Base-by-base conservation (phyloP, 1,139 yeast species). In the Ogataea hybrid region DNA sequence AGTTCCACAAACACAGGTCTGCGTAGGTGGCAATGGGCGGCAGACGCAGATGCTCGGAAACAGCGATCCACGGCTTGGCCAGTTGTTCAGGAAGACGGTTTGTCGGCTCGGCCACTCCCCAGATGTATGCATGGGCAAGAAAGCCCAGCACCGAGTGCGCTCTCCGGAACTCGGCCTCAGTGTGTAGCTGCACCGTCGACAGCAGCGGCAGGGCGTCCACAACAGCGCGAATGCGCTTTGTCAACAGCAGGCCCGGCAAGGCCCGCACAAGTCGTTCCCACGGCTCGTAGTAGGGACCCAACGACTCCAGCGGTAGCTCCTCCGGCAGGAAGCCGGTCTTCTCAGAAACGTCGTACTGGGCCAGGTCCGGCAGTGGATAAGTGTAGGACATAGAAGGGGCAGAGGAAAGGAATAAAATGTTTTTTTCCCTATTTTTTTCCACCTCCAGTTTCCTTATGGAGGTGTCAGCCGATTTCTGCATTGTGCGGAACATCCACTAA, bases 1-100 rank as follows among this genome's bases (percentile, higher is more conserved):
- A 88, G 60, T 90, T 90, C 97, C 97, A 90, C 38, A 90, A 75
- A 50, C 95, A 82, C 47, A 88, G 69, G 0, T 92, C 84, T 7
- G 97, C 89, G 59, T 89, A 90, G 0, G 96, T 86, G 17, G 88
- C 89, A 34, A 90, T 65, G 0, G 97, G 95, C 1, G 96, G 96
- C 16, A 90, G 68, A 32, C 85, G 81, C 47, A 90, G 70, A 22
- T 69, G 61, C 2, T 78, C 77, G 11, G 86, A 67, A 0, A 79
- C 77, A 29, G 63, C 65, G 1, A 83, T 51, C 70, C 88, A 75
- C 0, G 97, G 97, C 38, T 69, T 65, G 0, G 96, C 82, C 20
- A 90, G 59, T 48, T 78, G 79, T 35, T 60, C 65, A 0, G 97
- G 97, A 14, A 90, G 61, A 39, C 64, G 71, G 50, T 84, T 83